Conservation (phyloP, 2,329 filamentous ascomycete species). For the Pestalotiopsis sp. region DNA sequence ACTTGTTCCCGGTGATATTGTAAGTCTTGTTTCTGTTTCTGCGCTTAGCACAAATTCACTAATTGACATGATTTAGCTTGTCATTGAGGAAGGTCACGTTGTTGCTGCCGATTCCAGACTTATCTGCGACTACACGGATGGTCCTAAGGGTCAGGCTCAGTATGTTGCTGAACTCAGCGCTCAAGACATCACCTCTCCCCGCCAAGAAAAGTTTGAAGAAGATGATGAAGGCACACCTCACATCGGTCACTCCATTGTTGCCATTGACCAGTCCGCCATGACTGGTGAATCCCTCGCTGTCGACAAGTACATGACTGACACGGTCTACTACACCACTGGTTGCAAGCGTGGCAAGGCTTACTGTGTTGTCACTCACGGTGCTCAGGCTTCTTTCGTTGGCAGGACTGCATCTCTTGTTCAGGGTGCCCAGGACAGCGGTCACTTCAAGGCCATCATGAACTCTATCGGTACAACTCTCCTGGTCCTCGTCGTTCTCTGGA, state of each 20-base stretch:
- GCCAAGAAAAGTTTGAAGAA: slow-evolving; percentile 63
- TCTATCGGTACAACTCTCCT: slow-evolving; percentile 71
- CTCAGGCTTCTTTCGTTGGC: slow-evolving; percentile 72
- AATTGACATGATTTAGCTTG: slow-evolving; percentile 49
- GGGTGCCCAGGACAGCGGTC: slow-evolving; percentile 71
- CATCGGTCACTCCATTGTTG: slow-evolving; percentile 66
- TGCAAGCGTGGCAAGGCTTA: slow-evolving; percentile 78
- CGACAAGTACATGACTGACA: slow-evolving; percentile 73
- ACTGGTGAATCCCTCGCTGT: slow-evolving; percentile 75
- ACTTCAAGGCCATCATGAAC: slow-evolving; percentile 82
- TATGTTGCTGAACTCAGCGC: slow-evolving; percentile 67
- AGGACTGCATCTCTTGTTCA: slow-evolving; percentile 71
- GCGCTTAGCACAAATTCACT: background rate
- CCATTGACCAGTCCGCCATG: slow-evolving; percentile 74
- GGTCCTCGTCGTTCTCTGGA: slow-evolving; percentile 74
- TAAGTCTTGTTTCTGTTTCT: slow-evolving; percentile 39
- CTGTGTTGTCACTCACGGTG: slow-evolving; percentile 64
- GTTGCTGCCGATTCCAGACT: slow-evolving; percentile 70
- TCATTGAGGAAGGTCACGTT: slow-evolving; percentile 70
- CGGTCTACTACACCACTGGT: slow-evolving; percentile 74
- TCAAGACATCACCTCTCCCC: slow-evolving; percentile 51
- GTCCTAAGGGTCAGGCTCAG: slow-evolving; percentile 66
- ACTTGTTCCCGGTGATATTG: slow-evolving; percentile 73
- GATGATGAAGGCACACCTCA: slow-evolving; percentile 59
- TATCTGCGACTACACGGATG: slow-evolving; percentile 67